A percentile compares a stretch with the other conserved stretches of the same genome.
Conservation (phyloP, 257 asterid species). For the Penstemon davidsonii region DNA sequence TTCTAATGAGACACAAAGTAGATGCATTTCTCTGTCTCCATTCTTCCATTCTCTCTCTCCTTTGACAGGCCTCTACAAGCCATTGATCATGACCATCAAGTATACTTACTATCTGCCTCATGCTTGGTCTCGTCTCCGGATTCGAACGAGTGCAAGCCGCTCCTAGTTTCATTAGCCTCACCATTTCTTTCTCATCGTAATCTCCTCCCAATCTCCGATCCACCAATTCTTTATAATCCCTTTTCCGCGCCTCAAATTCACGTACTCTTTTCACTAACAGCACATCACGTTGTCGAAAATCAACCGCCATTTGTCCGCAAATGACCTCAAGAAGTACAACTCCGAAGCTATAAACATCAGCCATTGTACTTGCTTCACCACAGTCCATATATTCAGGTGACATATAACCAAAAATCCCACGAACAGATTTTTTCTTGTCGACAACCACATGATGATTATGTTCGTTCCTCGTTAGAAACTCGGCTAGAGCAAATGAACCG, state of each 20-base stretch:
- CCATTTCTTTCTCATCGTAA: slow-evolving; percentile 54
- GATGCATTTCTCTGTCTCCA: slow-evolving; percentile 73
- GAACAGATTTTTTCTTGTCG: slow-evolving; percentile 53
- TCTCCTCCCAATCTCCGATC: slow-evolving; percentile 70
- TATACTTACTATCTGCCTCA: slow-evolving; percentile 79
- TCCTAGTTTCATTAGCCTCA: slow-evolving; percentile 71
- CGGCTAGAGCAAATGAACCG: slow-evolving; percentile 87
- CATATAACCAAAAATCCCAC: slow-evolving; percentile 90
- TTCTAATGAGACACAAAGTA: slow-evolving; percentile 61
- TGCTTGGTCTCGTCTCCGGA: slow-evolving; percentile 70
- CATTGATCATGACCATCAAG: slow-evolving; percentile 81
- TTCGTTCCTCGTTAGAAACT: slow-evolving; percentile 79
- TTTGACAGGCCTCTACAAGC: slow-evolving; percentile 41
- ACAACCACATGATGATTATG: slow-evolving; percentile 55
- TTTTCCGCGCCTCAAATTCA: slow-evolving; percentile 45
- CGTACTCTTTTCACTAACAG: slow-evolving; percentile 58
- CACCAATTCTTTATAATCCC: slow-evolving; percentile 52
- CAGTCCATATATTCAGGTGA: slow-evolving; percentile 77
- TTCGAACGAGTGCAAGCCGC: slow-evolving; percentile 71
- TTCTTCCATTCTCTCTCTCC: slow-evolving; percentile 52
- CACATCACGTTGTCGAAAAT: slow-evolving; percentile 62
- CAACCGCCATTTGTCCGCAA: slow-evolving; percentile 78
- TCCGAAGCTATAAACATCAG: slow-evolving; percentile 91
- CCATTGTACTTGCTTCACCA: slow-evolving; percentile 82
- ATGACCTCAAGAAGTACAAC: slow-evolving; percentile 82